Conservation (phyloP, 2,329 filamentous ascomycete species). For the Colletotrichum lupini region DNA sequence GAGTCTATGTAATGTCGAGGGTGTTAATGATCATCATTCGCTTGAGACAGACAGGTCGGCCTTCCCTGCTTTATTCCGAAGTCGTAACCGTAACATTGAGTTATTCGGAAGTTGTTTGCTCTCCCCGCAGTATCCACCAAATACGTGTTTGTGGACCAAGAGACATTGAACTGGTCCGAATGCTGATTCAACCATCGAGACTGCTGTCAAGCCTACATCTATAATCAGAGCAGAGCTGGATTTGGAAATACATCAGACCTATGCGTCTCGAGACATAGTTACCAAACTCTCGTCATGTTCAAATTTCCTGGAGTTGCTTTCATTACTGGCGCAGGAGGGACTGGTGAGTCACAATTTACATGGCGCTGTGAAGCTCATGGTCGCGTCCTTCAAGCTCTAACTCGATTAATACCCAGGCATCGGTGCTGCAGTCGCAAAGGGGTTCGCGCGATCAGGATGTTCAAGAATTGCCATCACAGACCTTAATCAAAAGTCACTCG, state of each 20-base stretch:
- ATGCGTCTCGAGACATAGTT: neutral
- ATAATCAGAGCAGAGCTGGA: neutral
- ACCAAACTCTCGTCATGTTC: conserved; percentile 14
- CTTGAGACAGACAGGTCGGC: neutral
- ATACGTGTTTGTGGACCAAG: neutral
- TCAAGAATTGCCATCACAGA: conserved; percentile 65
- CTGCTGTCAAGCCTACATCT: neutral
- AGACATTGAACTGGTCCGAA: neutral
- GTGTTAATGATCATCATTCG: neutral
- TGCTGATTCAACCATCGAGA: neutral
- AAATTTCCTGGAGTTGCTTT: conserved; percentile 57
- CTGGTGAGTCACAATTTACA: conserved; percentile 45
- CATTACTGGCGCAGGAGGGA: conserved; percentile 60
- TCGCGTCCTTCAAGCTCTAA: neutral
- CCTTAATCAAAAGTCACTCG: conserved; percentile 53
- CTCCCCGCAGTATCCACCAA: conserved; percentile 31
- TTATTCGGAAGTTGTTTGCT: neutral
- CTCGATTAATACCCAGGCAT: conserved; percentile 54
- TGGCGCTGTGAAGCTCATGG: neutral
- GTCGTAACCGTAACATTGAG: conserved; percentile 6
- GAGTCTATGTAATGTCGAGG: neutral
- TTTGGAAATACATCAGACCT: neutral
- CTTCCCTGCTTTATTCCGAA: conserved; percentile 10
- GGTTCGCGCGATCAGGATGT: conserved; percentile 62
- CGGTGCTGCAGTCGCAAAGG: conserved; percentile 62